Percentiles rank a stretch among this genome's conserved stretches.
Conservation (phyloP, 2,329 filamentous ascomycete species). For the Emericellopsis cladophorae region DNA sequence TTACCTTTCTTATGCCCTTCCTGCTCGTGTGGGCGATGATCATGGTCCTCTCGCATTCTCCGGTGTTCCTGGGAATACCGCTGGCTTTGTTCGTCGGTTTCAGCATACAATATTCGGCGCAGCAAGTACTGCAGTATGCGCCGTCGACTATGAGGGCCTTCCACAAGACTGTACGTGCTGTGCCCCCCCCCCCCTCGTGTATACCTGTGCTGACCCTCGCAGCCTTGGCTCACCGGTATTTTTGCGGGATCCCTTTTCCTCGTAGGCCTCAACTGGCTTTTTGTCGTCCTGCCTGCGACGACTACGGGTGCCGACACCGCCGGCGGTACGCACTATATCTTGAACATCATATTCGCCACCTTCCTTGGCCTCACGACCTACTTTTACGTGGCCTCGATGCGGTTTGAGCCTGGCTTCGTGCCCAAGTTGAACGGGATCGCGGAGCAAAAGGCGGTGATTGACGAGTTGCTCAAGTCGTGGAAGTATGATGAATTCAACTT, state of each 20-base stretch:
- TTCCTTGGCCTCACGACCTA: slow-evolving; percentile 59
- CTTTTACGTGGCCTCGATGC: slow-evolving; percentile 81
- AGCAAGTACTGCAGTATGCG: slow-evolving; percentile 68
- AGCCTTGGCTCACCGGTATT: slow-evolving; percentile 89
- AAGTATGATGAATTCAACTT: slow-evolving; percentile 93
- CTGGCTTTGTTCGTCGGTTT: slow-evolving; percentile 53
- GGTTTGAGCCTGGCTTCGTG: slow-evolving; percentile 81
- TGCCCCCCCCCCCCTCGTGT: neutral
- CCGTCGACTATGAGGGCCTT: slow-evolving; percentile 81
- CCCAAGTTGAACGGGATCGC: slow-evolving; percentile 82
- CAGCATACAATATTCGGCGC: slow-evolving; percentile 63
- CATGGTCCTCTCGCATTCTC: slow-evolving; percentile 59
- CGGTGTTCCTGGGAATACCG: slow-evolving; percentile 66
- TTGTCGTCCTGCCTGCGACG: slow-evolving; percentile 50
- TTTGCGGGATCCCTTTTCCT: slow-evolving; percentile 81
- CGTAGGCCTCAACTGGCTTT: slow-evolving; percentile 64
- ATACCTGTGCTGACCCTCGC: slow-evolving; percentile 2
- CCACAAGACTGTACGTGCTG: slow-evolving; percentile 63
- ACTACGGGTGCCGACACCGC: slow-evolving; percentile 7
- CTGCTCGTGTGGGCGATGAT: slow-evolving; percentile 59
- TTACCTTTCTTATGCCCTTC: slow-evolving; percentile 85
- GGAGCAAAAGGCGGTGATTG: slow-evolving; percentile 79
- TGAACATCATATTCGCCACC: slow-evolving; percentile 63
- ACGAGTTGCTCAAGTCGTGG: slow-evolving; percentile 72
- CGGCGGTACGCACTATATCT: slow-evolving; percentile 43